phyloP scores from a whole-genome alignment of 164 flowering plant genomes.

The Litsea cubeba region DNA sequence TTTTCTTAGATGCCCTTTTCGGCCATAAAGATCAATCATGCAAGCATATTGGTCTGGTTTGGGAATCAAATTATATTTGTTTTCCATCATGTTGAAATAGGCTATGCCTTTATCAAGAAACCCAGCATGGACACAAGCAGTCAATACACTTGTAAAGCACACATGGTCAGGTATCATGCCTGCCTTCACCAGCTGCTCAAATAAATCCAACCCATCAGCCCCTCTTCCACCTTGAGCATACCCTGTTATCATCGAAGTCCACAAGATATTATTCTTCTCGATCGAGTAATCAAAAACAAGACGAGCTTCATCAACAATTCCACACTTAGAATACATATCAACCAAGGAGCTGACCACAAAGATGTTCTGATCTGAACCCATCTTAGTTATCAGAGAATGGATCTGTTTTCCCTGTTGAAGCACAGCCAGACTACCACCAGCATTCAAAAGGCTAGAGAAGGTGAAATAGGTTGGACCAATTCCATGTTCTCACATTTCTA shows the following conservation, averaged over 20 bases:
- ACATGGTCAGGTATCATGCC: conserved; percentile 32
- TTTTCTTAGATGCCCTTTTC: conserved; percentile 37
- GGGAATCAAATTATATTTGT: conserved; percentile 35
- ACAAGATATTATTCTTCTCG: conserved; percentile 26
- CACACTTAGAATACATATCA: conserved; percentile 54
- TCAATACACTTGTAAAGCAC: conserved; percentile 45
- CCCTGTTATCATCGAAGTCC: conserved; percentile 45
- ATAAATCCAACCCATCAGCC: conserved; percentile 33
- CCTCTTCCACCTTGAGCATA: conserved; percentile 46
- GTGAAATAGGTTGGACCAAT: conserved; percentile 27
- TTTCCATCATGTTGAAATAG: conserved; percentile 42
- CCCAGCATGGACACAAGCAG: conserved; percentile 55
- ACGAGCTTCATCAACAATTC: conserved; percentile 37
- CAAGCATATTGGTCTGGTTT: conserved; percentile 45
- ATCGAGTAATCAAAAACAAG: conserved; percentile 22
- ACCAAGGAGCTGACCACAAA: conserved; percentile 34
- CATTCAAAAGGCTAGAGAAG: conserved; percentile 33
- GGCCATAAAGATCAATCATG: conserved; percentile 46
- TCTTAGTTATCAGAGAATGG: conserved; percentile 35
- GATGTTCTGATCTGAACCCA: conserved; percentile 32
- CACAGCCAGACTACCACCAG: conserved; percentile 35
- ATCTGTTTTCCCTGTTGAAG: conserved; percentile 36
- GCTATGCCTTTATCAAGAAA: conserved; percentile 34
- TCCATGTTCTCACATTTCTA: conserved; percentile 22
- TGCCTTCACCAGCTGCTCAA: conserved; percentile 24